Base-by-base conservation (phyloP, 768 basidiomycete species). In the Xerocomus brunneocitrinus region DNA sequence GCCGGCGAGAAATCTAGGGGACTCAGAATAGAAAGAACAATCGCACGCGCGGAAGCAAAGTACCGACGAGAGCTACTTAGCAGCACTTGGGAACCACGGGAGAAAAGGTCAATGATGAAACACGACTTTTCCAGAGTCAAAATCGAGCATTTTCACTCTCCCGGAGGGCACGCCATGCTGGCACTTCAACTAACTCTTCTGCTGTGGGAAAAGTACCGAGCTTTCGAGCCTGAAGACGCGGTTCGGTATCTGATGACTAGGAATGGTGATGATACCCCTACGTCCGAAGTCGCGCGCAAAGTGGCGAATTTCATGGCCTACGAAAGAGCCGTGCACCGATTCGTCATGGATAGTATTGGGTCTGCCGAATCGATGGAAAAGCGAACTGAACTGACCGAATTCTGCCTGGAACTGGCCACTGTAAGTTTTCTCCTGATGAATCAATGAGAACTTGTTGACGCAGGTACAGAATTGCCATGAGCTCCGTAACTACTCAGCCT, bases 321-420 rank as follows among this genome's bases (percentile, higher is more conserved):
- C 43, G 74, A 73, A 58, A 67, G 47, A 43, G 68, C 67, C 5
- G 51, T 77, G n/a, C 68, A 68, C 32, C 62, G 71, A n/a, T 79
- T 72, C 69, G 73, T 76, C 9, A 71, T 75, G 81, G 12, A 68
- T 46, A 50, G 58, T 8, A 63, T 71, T n/a, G 63, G 62, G 19
- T 55, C 59, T n/a, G 62, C 63, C 9, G 42, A 49, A 25, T 62
- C 68, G 22, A 19, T 49, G 10, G 60, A 58, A 41, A 53, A 47
- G 40, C 69, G 64, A 32, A 55, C 40, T 9, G 57, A 62, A 41
- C 54, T 74, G 22, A 58, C 76, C 0, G 69, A 68, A 40, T 74
- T 79, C 55, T 78, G 79, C 72, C 44, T 79, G 25, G 75, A 79
- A 49, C 55, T 79, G 43, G 75, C 79, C 22, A 66, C 58, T 12